phyloP scores from a whole-genome alignment of 2,329 filamentous ascomycete genomes.

The Calonectria multiphialidica region DNA sequence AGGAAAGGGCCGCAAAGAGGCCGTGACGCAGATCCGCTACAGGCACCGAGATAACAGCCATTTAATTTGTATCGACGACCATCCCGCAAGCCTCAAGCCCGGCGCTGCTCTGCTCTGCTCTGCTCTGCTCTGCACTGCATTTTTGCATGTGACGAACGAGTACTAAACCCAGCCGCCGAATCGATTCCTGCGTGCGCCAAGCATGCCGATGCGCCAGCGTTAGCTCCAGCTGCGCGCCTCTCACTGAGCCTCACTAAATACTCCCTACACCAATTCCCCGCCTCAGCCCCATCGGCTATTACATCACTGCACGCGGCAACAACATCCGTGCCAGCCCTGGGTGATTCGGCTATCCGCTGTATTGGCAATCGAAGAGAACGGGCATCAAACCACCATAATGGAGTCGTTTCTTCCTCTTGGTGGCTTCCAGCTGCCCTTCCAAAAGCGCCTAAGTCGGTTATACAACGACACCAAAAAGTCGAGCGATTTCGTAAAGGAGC shows the following conservation, averaged over 20 bases:
- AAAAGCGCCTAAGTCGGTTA: slow-evolving; percentile 75
- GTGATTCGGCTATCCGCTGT: not conserved
- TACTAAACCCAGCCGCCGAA: not conserved
- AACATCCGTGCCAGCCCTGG: not conserved
- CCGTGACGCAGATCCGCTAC: slow-evolving; percentile 45
- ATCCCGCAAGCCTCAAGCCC: not conserved
- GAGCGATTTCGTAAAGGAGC: slow-evolving; percentile 77
- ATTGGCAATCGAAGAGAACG: not conserved
- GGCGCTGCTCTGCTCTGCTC: not conserved
- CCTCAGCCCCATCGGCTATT: slow-evolving; percentile 16
- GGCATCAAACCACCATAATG: slow-evolving; percentile 50
- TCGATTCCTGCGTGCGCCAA: slow-evolving; percentile 2
- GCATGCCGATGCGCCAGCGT: slow-evolving; percentile 20
- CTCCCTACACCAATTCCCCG: slow-evolving; percentile 14
- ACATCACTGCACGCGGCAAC: slow-evolving; percentile 20
- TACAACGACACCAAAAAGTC: slow-evolving; percentile 87
- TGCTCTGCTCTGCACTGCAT: slow-evolving; percentile 13
- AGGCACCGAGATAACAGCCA: slow-evolving; percentile 45
- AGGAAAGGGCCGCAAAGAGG: slow-evolving; percentile 42
- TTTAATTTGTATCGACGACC: slow-evolving; percentile 32
- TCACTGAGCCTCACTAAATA: slow-evolving; percentile 18
- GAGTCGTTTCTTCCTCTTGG: slow-evolving; percentile 64
- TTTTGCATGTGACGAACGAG: slow-evolving; percentile 22
- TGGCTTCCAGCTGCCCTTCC: slow-evolving; percentile 68
- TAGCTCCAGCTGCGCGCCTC: slow-evolving; percentile 19